These are phyloP conservation scores for Nitzschia putrida DNA, from an alignment of 108 stramenopile genomes.

Conservation along the genomic window DNA sequence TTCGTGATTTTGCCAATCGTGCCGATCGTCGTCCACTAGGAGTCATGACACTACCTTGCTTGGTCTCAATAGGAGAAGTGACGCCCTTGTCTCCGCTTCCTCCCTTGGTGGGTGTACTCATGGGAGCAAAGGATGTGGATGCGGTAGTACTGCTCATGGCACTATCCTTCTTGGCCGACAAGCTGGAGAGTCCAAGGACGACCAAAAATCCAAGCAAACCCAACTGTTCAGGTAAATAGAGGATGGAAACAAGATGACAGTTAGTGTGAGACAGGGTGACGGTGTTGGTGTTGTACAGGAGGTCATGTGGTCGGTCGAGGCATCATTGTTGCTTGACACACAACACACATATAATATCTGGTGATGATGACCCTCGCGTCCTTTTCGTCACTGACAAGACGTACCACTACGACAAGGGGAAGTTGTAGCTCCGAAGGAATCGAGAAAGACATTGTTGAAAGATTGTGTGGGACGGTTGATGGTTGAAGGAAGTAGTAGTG, in stretches of 20 bases:
- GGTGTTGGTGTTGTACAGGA: background rate
- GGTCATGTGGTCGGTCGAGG: background rate
- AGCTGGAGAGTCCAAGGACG: slow-evolving; percentile 22
- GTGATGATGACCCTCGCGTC: too few species aligned
- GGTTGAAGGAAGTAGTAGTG: background rate
- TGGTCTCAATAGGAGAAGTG: slow-evolving; percentile 24
- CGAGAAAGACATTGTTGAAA: background rate
- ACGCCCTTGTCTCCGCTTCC: background rate
- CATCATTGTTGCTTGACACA: too few species aligned
- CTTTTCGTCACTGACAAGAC: background rate
- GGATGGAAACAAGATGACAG: too few species aligned
- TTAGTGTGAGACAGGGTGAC: background rate
- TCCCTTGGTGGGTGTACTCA: slow-evolving; percentile 11
- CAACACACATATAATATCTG: too few species aligned
- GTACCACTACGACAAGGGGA: slow-evolving; percentile 31
- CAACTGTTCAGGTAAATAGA: slow-evolving; percentile 19
- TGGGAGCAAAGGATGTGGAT: background rate
- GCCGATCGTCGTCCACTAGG: slow-evolving; percentile 64
- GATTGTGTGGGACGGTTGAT: slow-evolving; percentile 3
- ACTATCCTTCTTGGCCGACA: slow-evolving; percentile 12
- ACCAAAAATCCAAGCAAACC: slow-evolving; percentile 34
- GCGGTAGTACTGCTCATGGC: background rate
- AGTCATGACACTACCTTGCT: slow-evolving; percentile 52
- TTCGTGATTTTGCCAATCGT: slow-evolving; percentile 44
- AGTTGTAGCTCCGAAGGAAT: slow-evolving; percentile 32